Conservation (phyloP, 495 filamentous ascomycete genomes). For the Penicillium chermesinum region DNA sequence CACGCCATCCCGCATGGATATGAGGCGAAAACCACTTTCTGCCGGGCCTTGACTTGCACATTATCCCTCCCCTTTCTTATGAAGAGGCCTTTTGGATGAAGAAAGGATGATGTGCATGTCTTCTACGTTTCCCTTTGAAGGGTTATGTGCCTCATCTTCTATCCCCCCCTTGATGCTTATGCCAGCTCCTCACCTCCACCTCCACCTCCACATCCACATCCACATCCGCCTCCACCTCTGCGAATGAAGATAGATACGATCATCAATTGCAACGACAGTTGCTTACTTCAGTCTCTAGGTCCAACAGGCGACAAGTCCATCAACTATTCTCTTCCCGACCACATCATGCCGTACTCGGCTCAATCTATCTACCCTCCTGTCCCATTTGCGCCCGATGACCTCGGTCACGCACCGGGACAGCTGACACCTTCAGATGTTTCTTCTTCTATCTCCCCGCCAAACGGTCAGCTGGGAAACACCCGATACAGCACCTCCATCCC, state of each 20-base stretch:
- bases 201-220: no score
- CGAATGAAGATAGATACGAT: constrained; percentile 7
- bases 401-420: constrained; percentile 35
- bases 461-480: constrained; percentile 41
- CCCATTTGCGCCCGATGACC: constrained; percentile 39
- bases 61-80: constrained; percentile 7
- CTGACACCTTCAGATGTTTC: constrained; percentile 45
- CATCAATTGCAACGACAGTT: constrained; percentile 10
- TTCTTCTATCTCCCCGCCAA: constrained; percentile 44
- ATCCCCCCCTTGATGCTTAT: background rate
- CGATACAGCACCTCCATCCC: constrained; percentile 45
- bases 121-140: constrained; percentile 8
- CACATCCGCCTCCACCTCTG: background rate
- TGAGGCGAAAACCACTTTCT: constrained; percentile 22
- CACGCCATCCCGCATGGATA: constrained; percentile 42
- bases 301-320: constrained; percentile 37
- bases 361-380: constrained; percentile 45
- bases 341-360: constrained; percentile 42
- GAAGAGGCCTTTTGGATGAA: constrained; percentile 7
- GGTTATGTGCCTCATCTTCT: constrained; percentile 6
- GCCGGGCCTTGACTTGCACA: constrained; percentile 13
- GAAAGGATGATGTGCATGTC: constrained; percentile 17
- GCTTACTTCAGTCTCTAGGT: constrained; percentile 26
- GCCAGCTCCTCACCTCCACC: no score
- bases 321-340: constrained; percentile 41